These are phyloP conservation scores for Citrus inodora DNA, from an alignment of 345 rosid genomes.

Conservation along the genomic window DNA sequence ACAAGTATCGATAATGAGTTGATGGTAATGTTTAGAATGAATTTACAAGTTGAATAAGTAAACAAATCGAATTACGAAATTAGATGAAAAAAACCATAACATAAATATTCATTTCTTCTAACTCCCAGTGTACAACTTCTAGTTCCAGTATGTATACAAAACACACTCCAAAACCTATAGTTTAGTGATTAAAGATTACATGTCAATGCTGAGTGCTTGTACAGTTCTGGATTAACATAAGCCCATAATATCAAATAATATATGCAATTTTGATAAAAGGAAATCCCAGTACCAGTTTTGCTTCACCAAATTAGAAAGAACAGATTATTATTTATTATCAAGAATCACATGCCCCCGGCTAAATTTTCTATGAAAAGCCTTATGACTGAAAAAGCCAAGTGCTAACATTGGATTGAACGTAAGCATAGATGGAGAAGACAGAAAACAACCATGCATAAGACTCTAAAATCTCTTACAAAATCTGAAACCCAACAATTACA, in stretches of 20 bases:
- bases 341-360: neutral
- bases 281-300: neutral
- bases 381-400: neutral
- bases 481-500: neutral
- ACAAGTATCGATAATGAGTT: neutral
- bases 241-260: neutral
- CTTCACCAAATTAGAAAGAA: neutral
- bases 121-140: neutral
- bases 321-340: neutral
- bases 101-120: neutral
- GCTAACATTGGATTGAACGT: neutral
- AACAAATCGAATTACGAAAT: neutral
- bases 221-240: neutral
- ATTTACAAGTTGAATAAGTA: neutral
- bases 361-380: neutral
- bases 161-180: neutral
- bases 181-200: neutral
- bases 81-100: neutral
- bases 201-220: neutral
- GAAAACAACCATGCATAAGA: neutral
- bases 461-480: neutral
- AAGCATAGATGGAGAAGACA: neutral
- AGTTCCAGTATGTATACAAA: neutral
- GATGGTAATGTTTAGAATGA: neutral
- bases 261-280: neutral